Conservation (phyloP, 1,284 basidiomycete genomes). For the Phlebopus sp. region DNA sequence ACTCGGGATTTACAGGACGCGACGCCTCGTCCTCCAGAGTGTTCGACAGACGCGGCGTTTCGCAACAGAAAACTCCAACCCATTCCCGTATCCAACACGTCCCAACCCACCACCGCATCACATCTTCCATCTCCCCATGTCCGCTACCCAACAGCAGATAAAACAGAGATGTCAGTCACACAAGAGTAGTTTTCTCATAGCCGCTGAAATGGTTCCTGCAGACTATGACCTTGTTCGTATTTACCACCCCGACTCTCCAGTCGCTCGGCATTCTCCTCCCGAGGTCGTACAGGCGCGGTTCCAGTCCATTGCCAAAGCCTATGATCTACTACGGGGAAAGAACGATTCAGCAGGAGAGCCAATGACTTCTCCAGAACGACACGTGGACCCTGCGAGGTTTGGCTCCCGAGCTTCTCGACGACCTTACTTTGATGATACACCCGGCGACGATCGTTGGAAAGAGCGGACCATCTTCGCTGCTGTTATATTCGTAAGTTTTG, state of each 20-base stretch:
- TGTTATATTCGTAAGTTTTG: slow-evolving; percentile 44
- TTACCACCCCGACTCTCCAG: slow-evolving; percentile 67
- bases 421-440: slow-evolving; percentile 28
- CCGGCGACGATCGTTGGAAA: slow-evolving; percentile 51
- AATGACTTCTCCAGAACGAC: slow-evolving; percentile 18
- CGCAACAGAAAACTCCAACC: slow-evolving; percentile 31
- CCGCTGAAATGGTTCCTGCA: slow-evolving; percentile 24
- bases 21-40: slow-evolving; percentile 7
- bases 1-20: slow-evolving; percentile 9
- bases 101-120: slow-evolving; percentile 61
- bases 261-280: slow-evolving; percentile 44
- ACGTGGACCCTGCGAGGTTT: slow-evolving; percentile 29
- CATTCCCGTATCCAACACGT: slow-evolving; percentile 55
- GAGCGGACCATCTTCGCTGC: slow-evolving; percentile 50
- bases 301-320: slow-evolving; percentile 58
- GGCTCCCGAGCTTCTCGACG: slow-evolving; percentile 19
- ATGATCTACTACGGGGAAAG: slow-evolving; percentile 52
- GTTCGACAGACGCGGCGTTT: slow-evolving; percentile 14
- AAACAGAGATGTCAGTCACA: slow-evolving; percentile 59
- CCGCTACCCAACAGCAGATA: slow-evolving; percentile 55
- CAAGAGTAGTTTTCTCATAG: not conserved
- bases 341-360: slow-evolving; percentile 22
- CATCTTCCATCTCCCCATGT: slow-evolving; percentile 61
- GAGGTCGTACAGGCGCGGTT: slow-evolving; percentile 56
- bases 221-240: slow-evolving; percentile 70